Base-by-base conservation (phyloP, 2,329 filamentous ascomycete species). In the Aureobasidium sp. region DNA sequence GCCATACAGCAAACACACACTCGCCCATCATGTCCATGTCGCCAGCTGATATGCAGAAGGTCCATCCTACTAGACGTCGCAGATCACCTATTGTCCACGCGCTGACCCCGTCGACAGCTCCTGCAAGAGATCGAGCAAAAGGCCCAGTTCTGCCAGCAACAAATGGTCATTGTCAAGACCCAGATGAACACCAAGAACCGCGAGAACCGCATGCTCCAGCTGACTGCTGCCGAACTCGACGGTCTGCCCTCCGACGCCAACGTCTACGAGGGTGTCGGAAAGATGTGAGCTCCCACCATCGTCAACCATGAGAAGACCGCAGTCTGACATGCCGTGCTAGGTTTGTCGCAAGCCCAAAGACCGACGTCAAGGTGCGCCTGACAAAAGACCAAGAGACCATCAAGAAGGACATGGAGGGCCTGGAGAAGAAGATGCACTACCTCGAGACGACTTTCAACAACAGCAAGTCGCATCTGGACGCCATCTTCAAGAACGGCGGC, bases 391-490 rank as follows among this genome's bases (percentile, higher is more conserved):
- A 86, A 62, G 84, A 87, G 70, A 85, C 87, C 58, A 78, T 93
- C 65, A 88, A 91, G 69, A 81, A 83, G 31, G 93, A 97, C 68
- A 85, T 96, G 64, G 82, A 88, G 44, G 88, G 87, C 66, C 77
- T 97, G 66, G 87, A 89, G 68, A 96, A 97, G 82, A 91, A 90
- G 75, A 80, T 97, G 69, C 85, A 93, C 69, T 97, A 97, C 72
- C 81, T 97, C 48, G 93, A 97, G 79, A 96, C 91, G 63, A 97
- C 94, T 55, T 89, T 91, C 73, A 91, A 95, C 79, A 99, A 97
- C 72, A 96, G 91, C 76, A 87, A 88, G 68, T 87, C 92, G 67
- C 91, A 96, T 71, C 88, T 97, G 68, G 88, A 96, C 73, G 88
- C 91, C 75, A 93, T 97, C 72, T 82, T 97, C 71, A 84, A 84